These are phyloP conservation scores for Dovyalis caffra DNA, from an alignment of 345 rosid genomes.

Conservation along the genomic window DNA sequence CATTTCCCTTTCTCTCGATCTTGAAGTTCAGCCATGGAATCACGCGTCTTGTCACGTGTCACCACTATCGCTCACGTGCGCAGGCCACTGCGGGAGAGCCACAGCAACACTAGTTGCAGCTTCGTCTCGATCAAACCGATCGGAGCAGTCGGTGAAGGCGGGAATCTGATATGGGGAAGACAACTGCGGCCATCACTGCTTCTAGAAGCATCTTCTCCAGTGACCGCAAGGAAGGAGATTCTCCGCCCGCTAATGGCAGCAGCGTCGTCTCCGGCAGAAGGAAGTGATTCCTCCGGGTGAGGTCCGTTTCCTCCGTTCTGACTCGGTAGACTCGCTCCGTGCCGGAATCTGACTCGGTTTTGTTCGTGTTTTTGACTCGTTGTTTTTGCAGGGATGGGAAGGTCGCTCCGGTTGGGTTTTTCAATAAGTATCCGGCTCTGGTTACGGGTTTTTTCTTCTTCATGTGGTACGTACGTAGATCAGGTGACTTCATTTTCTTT, in stretches of 20 bases:
- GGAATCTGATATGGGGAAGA: conserved; percentile 75
- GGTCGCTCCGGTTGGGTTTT: conserved; percentile 61
- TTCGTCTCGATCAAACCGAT: conserved; percentile 41
- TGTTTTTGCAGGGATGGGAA: conserved; percentile 50
- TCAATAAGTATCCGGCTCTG: conserved; percentile 66
- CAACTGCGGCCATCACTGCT: conserved; percentile 75
- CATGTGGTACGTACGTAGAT: conserved; percentile 65
- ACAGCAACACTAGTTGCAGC: conserved; percentile 20
- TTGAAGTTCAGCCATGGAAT: conserved; percentile 55
- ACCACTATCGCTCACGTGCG: conserved; percentile 41
- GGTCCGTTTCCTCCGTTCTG: conserved; percentile 72
- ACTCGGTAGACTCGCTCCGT: conserved; percentile 22
- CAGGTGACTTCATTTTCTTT: not conserved
- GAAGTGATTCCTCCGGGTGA: conserved; percentile 97
- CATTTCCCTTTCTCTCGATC: conserved; percentile 23
- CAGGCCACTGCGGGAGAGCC: conserved; percentile 31
- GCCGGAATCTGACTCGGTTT: conserved; percentile 33
- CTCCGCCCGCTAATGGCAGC: conserved; percentile 57
- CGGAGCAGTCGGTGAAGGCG: conserved; percentile 64
- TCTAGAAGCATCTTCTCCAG: conserved; percentile 23
- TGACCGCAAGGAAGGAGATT: conserved; percentile 35
- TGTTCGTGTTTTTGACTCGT: conserved; percentile 21
- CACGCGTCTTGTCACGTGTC: conserved; percentile 76
- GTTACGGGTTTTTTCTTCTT: conserved; percentile 97
- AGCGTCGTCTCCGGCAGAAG: conserved; percentile 69